Conservation (phyloP, 805 yeast genomes). For the Cephaloascus fragrans region DNA sequence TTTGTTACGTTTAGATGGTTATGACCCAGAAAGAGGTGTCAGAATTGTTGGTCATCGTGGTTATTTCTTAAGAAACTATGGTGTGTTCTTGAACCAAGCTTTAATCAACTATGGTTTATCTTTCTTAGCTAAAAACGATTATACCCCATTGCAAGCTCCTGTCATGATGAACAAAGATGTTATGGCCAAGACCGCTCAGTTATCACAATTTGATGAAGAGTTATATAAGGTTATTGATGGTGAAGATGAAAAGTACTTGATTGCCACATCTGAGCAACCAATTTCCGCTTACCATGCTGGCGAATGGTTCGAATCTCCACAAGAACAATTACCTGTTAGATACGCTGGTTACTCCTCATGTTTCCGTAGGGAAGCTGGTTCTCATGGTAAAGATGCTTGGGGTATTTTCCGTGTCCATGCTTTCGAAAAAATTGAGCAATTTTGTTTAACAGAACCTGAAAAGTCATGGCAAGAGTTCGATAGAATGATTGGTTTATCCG, state of each 20-base stretch:
- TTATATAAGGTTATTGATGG: constrained; percentile 95
- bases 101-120: constrained; percentile 90
- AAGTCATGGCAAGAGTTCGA: constrained; percentile 97
- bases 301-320: constrained; percentile 98
- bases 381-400: constrained; percentile 99
- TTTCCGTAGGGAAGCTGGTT: constrained; percentile 99
- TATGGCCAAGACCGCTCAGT: constrained; percentile 98
- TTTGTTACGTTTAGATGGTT: constrained; percentile 88
- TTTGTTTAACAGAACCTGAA: constrained; percentile 92
- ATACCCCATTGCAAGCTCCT: constrained; percentile 92
- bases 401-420: constrained; percentile 99
- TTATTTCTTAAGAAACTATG: constrained; percentile 86
- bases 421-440: constrained; percentile 97
- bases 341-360: constrained; percentile 98
- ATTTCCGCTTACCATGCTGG: constrained; percentile 94
- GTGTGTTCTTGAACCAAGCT: constrained; percentile 97
- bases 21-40: constrained; percentile 98
- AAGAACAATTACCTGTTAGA: constrained; percentile 91
- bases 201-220: constrained; percentile 97
- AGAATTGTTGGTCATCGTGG: constrained; percentile 98
- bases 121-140: constrained; percentile 70
- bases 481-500: constrained; percentile 84
- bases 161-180: constrained; percentile 99
- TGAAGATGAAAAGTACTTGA: constrained; percentile 92
- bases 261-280: constrained; percentile 99